These are phyloP conservation scores for Pythium pyrilobum DNA, from an alignment of 352 stramenopile genomes.

Conservation along the genomic window DNA sequence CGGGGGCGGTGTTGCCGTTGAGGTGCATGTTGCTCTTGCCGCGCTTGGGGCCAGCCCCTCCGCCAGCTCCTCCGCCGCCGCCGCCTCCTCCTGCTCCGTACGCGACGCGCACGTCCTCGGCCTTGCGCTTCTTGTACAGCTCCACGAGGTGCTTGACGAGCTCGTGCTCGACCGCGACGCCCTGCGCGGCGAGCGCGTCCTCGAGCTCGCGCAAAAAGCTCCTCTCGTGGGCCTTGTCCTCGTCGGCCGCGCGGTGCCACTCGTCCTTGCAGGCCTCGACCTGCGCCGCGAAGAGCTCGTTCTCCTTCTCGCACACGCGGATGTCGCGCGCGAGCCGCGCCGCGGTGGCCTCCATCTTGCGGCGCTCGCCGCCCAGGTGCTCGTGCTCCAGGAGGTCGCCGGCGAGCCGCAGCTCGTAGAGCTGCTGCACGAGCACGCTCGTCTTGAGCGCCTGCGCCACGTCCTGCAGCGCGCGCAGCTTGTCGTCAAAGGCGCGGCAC, in stretches of 20 bases:
- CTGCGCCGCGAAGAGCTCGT: conserved; percentile 40
- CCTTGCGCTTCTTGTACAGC: conserved; percentile 71
- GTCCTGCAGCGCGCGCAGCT: conserved; percentile 44
- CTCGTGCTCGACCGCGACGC: conserved; percentile 67
- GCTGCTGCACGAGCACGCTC: conserved; percentile 36
- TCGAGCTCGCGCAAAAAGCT: conserved; percentile 67
- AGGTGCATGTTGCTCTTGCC: conserved; percentile 20
- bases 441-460: conserved; percentile 16
- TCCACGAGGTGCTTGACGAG: conserved; percentile 65
- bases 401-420: conserved; percentile 30
- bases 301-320: conserved; percentile 27
- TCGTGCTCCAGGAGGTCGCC: conserved; percentile 29
- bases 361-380: conserved; percentile 35
- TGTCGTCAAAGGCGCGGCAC: conserved; percentile 82
- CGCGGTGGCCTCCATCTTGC: conserved; percentile 24
- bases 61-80: not conserved
- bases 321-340: conserved; percentile 10
- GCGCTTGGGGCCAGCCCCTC: conserved; percentile 6
- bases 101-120: conserved; percentile 34
- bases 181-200: conserved; percentile 31
- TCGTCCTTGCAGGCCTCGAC: conserved; percentile 59
- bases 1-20: not conserved
- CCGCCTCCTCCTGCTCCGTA: not conserved
- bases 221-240: conserved; percentile 63
- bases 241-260: conserved; percentile 56